A percentile compares a stretch with the other conserved stretches of the same genome.
These are phyloP conservation scores for Globisporangium spiculum DNA, from an alignment of 352 stramenopile species.

Conservation along the genomic window DNA sequence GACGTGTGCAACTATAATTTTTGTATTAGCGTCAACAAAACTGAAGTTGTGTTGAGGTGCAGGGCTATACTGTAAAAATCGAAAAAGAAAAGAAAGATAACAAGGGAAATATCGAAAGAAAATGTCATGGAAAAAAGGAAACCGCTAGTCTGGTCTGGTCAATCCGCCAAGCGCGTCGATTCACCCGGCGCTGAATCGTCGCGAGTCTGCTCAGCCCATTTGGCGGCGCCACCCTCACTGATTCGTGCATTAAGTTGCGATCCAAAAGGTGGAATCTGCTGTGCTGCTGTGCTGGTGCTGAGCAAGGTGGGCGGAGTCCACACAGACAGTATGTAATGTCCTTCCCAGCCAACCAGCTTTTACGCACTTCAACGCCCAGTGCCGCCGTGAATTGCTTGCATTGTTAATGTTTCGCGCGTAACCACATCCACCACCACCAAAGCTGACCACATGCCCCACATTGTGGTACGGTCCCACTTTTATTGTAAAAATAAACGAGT, in stretches of 20 bases:
- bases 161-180: background rate
- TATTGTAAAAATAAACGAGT: background rate
- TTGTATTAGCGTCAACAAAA: background rate
- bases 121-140: background rate
- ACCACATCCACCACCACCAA: background rate
- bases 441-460: background rate
- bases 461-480: background rate
- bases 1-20: background rate
- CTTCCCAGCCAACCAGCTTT: background rate
- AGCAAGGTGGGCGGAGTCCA: background rate
- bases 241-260: no score
- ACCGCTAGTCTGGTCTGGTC: background rate
- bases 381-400: no score
- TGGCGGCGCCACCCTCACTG: background rate
- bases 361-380: background rate
- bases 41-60: background rate
- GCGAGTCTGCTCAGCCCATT: background rate
- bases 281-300: background rate
- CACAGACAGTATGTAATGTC: no score
- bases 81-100: background rate
- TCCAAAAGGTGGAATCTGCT: no score
- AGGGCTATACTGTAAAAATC: background rate
- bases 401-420: background rate
- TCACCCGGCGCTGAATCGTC: background rate
- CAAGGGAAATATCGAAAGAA: background rate